These are phyloP conservation scores for Domatiomyces globalis DNA, from an alignment of 2,329 filamentous ascomycete species.

Conservation along the genomic window DNA sequence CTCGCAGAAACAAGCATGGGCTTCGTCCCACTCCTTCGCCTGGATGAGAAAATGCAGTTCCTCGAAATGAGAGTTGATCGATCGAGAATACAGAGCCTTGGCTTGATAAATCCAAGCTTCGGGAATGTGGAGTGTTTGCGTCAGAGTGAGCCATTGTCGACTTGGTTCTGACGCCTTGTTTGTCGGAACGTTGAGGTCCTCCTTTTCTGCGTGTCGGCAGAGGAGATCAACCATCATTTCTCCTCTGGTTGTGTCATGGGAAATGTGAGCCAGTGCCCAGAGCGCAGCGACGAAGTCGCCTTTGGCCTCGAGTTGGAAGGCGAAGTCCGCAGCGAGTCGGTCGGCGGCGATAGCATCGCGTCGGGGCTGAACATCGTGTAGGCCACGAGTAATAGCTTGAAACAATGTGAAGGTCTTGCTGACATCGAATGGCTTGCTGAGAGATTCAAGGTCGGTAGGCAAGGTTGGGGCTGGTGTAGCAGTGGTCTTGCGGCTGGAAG, in stretches of 20 bases:
- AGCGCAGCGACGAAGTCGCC: constrained; percentile 56
- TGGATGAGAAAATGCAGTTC: constrained; percentile 71
- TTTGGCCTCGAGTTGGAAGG: constrained; percentile 35
- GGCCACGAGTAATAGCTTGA: constrained; percentile 34
- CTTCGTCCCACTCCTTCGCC: constrained; percentile 62
- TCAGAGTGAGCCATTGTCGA: constrained; percentile 41
- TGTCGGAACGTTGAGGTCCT: constrained; percentile 42
- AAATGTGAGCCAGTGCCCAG: constrained; percentile 68
- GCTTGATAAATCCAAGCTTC: constrained; percentile 72
- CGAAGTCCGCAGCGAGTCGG: constrained; percentile 50
- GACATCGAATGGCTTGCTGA: constrained; percentile 61
- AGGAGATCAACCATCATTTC: constrained; percentile 59
- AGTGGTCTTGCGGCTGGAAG: constrained; percentile 28
- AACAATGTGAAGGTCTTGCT: constrained; percentile 52
- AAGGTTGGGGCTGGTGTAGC: constrained; percentile 29
- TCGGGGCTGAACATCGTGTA: constrained; percentile 51
- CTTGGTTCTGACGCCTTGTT: not conserved
- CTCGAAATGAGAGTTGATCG: constrained; percentile 47
- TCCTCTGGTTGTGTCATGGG: constrained; percentile 46
- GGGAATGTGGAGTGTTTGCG: constrained; percentile 55
- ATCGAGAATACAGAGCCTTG: constrained; percentile 68
- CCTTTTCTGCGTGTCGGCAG: constrained; percentile 51
- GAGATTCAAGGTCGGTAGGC: constrained; percentile 59
- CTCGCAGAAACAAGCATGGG: constrained; percentile 67
- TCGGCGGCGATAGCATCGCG: constrained; percentile 48